These are phyloP conservation scores for Venturiaceae sp. DNA, from an alignment of 2,329 filamentous ascomycete species.

Conservation along the genomic window DNA sequence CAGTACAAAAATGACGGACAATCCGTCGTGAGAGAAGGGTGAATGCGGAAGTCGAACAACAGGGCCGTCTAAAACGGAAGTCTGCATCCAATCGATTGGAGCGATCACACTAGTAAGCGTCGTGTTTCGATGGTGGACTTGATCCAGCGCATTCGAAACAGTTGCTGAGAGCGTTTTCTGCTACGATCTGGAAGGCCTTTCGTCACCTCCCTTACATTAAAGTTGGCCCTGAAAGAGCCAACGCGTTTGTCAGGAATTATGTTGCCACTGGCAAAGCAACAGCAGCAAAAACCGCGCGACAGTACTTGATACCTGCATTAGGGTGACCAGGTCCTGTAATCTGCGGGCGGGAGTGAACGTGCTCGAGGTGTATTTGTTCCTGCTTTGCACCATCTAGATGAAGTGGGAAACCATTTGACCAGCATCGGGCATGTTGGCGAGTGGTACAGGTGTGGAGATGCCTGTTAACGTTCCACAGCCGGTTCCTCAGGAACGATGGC, in stretches of 20 bases:
- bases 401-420: neutral
- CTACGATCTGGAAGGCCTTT: neutral
- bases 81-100: neutral
- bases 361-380: neutral
- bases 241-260: no score
- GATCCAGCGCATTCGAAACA: neutral
- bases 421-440: neutral
- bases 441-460: neutral
- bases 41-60: neutral
- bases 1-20: neutral
- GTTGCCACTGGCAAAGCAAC: no score
- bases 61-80: neutral
- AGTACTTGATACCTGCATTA: neutral
- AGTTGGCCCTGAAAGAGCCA: no score
- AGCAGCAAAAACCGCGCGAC: neutral
- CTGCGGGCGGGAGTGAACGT: neutral
- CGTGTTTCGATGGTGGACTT: neutral
- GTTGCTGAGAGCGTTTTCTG: neutral
- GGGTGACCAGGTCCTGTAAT: neutral
- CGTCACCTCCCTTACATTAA: neutral
- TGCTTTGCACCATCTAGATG: constrained; percentile 3
- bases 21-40: neutral
- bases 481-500: neutral
- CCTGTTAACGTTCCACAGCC: neutral
- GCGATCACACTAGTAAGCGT: neutral